These are phyloP conservation scores for Papiliotrema laurentii DNA, from an alignment of 1,284 basidiomycete genomes.

Conservation along the genomic window DNA sequence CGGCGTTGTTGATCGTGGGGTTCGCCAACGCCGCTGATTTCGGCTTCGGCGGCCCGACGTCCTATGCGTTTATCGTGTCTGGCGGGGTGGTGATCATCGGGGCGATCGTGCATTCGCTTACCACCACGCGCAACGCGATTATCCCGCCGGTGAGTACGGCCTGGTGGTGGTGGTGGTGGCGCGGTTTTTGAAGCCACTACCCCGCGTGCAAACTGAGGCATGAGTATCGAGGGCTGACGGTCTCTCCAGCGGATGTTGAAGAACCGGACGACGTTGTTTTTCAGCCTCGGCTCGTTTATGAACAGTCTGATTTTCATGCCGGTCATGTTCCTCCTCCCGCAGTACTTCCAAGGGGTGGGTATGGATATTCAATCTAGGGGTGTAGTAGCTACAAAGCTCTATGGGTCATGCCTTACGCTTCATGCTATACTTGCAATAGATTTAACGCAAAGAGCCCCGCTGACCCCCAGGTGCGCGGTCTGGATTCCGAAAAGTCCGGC, in stretches of 20 bases:
- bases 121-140: slow-evolving; percentile 60
- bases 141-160: neutral
- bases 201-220: too few species aligned
- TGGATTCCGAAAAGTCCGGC: slow-evolving; percentile 19
- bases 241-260: slow-evolving; percentile 27
- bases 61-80: slow-evolving; percentile 68
- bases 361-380: too few species aligned
- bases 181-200: too few species aligned
- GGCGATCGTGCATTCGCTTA: slow-evolving; percentile 62
- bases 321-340: slow-evolving; percentile 31
- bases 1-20: slow-evolving; percentile 72
- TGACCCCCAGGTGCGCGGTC: slow-evolving; percentile 21
- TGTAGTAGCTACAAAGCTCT: too few species aligned
- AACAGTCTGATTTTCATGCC: slow-evolving; percentile 36
- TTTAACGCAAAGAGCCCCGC: too few species aligned
- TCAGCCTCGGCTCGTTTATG: slow-evolving; percentile 31
- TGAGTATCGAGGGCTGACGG: neutral
- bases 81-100: slow-evolving; percentile 60
- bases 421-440: too few species aligned
- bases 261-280: slow-evolving; percentile 41
- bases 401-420: too few species aligned
- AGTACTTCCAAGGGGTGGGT: slow-evolving; percentile 43
- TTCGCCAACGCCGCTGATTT: slow-evolving; percentile 53
- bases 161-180: too few species aligned
- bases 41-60: slow-evolving; percentile 50